Evolutionary conservation across 768 basidiomycete genomes (phyloP), one percentile per base, ranked within the genome.

Genomic region (Xerocomus brunneocitrinus): DNA sequence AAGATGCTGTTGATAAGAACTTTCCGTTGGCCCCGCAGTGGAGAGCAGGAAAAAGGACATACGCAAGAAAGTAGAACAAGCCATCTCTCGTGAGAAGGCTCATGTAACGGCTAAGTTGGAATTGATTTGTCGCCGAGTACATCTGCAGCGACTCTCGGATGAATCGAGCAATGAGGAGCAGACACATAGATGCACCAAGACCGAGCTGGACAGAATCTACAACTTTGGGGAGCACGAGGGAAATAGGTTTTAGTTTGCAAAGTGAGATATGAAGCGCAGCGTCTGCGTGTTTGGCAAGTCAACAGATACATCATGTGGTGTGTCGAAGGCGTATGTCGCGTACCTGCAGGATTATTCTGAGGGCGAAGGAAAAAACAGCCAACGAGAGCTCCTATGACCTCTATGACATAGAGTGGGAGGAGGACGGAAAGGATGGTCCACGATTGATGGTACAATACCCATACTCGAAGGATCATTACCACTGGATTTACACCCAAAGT

Each of bases 401-500:
- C 50, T 10, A 30, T 28, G 28, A 19, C 25, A 31, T 38, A 46
- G 1, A 52, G 13, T 12, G 13, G 16, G 13, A 52, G 44, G 22
- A 38, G 35, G 8, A 4, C 5, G 1, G 7, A 28, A 9, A 45
- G 27, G 27, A 46, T 10, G 19, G 30, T 2, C 28, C 27, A 46
- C 9, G 50, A 45, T 27, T 28, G 35, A 46, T 43, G 19, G 36
- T 52, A 52, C 8, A 52, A 38, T 6, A 27, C 50, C 35, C 50
- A 45, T 14, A 52, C 44, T 5, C 50, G 50, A 19, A 52, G 35
- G 27, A 52, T 38, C 50, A 52, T 52, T 8, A 27, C 19, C 43
- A 45, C 50, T 52, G n/a, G 3, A 16, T 31, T 12, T 4, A 24
- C 19, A 13, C 28, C 19, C 19, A 19, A 32, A 41, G 8, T 25